Evolutionary conservation across 176 grass and related monocot genomes (phyloP), one percentile per base, ranked within the genome.

Genomic region (Oryza coarctata): DNA sequence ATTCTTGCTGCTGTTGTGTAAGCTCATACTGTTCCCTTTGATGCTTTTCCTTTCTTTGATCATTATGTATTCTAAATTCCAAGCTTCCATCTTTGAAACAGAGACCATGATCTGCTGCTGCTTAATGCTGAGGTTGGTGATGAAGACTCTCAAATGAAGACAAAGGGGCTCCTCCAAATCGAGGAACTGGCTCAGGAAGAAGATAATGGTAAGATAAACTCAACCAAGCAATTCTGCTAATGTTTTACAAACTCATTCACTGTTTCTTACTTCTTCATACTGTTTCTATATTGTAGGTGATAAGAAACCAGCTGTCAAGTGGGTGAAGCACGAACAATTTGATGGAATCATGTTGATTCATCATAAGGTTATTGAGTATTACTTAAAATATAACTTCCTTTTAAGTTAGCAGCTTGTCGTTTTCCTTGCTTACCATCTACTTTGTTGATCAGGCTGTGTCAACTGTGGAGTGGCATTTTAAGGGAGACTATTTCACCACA

Each of bases 401-500:
- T 73, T 9, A 73, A 65, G n/a, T 65, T 6, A 18, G n/a, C 49
- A 80, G 14, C 12, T 36, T 22, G 33, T 55, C 44, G 47, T 18
- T 57, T 70, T 72, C 26, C 65, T 82, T 68, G 12, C 45, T 85
- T 81, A 77, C 63, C 63, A 76, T 36, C 65, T 84, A 64, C 88
- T 20, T 88, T 80, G 9, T 80, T 86, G 29, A 80, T 72, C 87
- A 98, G 96, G 78, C 93, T 82, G 96, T 93, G 63, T 88, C 93
- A 82, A 91, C 85, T 75, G 80, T 98, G 64, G 90, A 95, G 77
- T 98, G 96, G 96, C 96, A 98, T 89, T 90, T 86, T 45, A 98
- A 98, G 86, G 95, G 96, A 75, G 96, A 98, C 77, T 98, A 98
- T 83, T 98, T 95, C 68, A 91, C 90, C 73, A 98, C 96, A 80